Percentiles rank a stretch among this genome's conserved stretches.
These are phyloP conservation scores for Chimonanthus praecox DNA, from an alignment of 164 flowering plant genomes.

Conservation along the genomic window DNA sequence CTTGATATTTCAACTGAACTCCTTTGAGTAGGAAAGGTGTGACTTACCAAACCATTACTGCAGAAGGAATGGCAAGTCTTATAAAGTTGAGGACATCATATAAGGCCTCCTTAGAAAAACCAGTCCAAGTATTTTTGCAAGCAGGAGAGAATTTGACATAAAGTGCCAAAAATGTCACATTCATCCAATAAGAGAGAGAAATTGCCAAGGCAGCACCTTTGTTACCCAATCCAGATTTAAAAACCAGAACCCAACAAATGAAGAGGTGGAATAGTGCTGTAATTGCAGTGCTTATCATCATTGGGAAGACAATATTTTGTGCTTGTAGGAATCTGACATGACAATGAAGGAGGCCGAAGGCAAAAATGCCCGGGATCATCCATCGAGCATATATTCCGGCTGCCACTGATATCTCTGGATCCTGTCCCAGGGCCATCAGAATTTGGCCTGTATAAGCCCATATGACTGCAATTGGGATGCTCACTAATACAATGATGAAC, in stretches of 20 bases:
- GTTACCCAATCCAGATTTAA: conserved; percentile 19
- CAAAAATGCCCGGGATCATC: conserved; percentile 28
- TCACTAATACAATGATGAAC: conserved; percentile 8
- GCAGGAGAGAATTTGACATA: conserved; percentile 19
- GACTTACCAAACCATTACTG: conserved; percentile 21
- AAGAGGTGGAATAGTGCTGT: conserved; percentile 13
- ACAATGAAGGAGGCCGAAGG: conserved; percentile 20
- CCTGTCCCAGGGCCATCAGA: conserved; percentile 16
- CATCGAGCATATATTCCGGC: conserved; percentile 18
- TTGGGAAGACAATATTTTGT: conserved; percentile 19
- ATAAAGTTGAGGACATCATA: conserved; percentile 11
- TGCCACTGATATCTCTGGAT: conserved; percentile 18
- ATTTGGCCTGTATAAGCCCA: conserved; percentile 21
- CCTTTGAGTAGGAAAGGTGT: background rate
- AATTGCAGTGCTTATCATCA: conserved; percentile 19
- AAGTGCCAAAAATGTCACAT: conserved; percentile 15
- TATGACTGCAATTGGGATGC: conserved; percentile 20
- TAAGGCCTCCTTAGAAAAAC: conserved; percentile 20
- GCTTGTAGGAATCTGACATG: conserved; percentile 16
- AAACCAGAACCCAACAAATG: conserved; percentile 21
- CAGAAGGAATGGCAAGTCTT: conserved; percentile 24
- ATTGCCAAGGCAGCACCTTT: conserved; percentile 23
- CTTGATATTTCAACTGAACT: background rate
- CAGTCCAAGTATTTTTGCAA: conserved; percentile 22
- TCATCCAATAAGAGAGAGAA: conserved; percentile 24